phyloP scores from a whole-genome alignment of 2,329 filamentous ascomycete species.

The Ustulina deusta region DNA sequence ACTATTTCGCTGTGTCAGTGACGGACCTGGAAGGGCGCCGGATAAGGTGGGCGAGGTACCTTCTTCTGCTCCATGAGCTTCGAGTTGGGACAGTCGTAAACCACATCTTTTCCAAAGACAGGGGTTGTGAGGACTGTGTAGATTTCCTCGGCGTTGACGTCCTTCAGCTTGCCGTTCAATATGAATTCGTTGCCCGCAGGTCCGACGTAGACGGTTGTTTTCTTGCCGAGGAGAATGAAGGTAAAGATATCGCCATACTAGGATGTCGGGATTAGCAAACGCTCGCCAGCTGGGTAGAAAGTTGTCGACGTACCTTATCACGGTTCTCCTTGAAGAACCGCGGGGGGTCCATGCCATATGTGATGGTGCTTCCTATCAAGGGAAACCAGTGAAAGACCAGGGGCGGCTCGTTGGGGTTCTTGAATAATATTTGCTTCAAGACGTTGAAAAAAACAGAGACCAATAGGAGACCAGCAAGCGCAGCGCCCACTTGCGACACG shows the following conservation, averaged over 20 bases:
- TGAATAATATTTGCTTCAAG: constrained; percentile 80
- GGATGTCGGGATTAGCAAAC: constrained; percentile 35
- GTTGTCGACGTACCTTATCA: constrained; percentile 71
- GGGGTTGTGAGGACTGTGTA: constrained; percentile 81
- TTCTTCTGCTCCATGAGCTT: constrained; percentile 98
- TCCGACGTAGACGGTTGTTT: constrained; percentile 87
- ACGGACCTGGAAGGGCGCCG: background rate
- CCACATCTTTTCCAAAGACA: constrained; percentile 85
- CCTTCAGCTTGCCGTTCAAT: constrained; percentile 88
- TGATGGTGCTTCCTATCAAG: constrained; percentile 88
- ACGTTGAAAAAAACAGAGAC: constrained; percentile 81
- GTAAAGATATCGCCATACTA: constrained; percentile 92
- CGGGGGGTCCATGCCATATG: constrained; percentile 94
- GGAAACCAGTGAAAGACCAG: constrained; percentile 86
- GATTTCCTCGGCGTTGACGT: constrained; percentile 91
- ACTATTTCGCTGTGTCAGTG: constrained; percentile 58
- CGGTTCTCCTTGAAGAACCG: constrained; percentile 83
- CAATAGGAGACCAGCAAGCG: constrained; percentile 59
- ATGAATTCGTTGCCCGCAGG: constrained; percentile 90
- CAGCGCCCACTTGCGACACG: constrained; percentile 61
- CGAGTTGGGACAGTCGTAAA: constrained; percentile 90
- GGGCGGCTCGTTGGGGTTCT: constrained; percentile 83
- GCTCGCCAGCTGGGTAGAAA: background rate
- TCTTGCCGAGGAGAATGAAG: constrained; percentile 87
- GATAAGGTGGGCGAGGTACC: constrained; percentile 59